A percentile compares a stretch with the other conserved stretches of the same genome.
These are phyloP conservation scores for Bisporella sp. DNA, from an alignment of 2,329 filamentous ascomycete genomes.

Conservation along the genomic window DNA sequence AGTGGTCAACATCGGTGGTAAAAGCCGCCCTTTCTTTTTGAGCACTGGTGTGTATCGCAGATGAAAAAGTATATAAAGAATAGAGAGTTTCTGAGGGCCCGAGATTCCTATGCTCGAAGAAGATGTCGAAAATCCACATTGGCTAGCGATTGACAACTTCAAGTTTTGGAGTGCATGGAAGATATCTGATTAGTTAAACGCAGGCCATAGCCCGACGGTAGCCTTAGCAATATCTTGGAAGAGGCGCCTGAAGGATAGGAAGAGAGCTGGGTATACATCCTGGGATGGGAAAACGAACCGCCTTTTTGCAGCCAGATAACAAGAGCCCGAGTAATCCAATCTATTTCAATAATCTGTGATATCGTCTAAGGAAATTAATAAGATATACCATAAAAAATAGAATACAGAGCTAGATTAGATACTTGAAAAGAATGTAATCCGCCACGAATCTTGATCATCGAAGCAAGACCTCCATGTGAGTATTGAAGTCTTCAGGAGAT, in stretches of 20 bases:
- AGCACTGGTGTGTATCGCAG: too few species aligned
- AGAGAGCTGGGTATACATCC: background rate
- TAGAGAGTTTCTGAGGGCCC: too few species aligned
- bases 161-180: background rate
- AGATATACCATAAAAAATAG: background rate
- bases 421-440: background rate
- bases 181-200: too few species aligned
- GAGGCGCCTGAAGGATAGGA: background rate
- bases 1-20: too few species aligned
- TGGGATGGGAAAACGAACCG: background rate
- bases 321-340: background rate
- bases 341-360: background rate
- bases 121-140: background rate
- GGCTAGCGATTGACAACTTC: background rate
- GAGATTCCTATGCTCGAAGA: too few species aligned
- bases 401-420: background rate
- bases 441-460: background rate
- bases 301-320: background rate
- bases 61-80: too few species aligned
- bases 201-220: background rate
- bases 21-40: too few species aligned
- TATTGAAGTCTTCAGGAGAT: background rate
- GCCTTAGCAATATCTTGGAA: background rate
- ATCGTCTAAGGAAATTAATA: background rate
- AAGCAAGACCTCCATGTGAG: background rate